Conservation (phyloP, 371 early-diverging fungal genomes). For the Mucor lusitanicus region DNA sequence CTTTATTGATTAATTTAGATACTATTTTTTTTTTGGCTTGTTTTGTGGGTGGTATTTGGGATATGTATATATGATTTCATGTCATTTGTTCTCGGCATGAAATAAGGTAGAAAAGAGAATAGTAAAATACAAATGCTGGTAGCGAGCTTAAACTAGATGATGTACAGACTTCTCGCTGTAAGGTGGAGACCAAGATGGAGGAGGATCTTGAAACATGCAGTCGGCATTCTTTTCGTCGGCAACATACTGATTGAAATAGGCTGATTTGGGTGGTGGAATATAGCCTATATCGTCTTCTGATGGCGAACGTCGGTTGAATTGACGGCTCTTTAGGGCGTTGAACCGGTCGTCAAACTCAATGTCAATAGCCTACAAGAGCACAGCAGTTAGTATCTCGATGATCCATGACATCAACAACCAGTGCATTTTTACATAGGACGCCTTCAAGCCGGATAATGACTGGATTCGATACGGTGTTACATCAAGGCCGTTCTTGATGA, state of each 20-base stretch:
- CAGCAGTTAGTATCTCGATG: neutral
- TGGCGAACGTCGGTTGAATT: slow-evolving; percentile 17
- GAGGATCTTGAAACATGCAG: slow-evolving; percentile 17
- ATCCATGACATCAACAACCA: neutral
- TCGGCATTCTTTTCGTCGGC: slow-evolving; percentile 9
- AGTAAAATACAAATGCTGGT: neutral
- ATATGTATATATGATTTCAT: neutral
- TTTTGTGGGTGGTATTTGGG: neutral
- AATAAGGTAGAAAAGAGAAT: neutral
- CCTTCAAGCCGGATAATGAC: slow-evolving; percentile 6
- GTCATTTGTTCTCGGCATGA: neutral
- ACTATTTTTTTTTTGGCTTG: neutral
- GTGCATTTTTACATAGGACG: slow-evolving; percentile 17
- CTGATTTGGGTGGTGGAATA: slow-evolving; percentile 14
- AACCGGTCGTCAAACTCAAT: slow-evolving; percentile 45
- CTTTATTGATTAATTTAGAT: slow-evolving; percentile 5
- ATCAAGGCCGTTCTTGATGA: slow-evolving; percentile 31
- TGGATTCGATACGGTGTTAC: slow-evolving; percentile 5
- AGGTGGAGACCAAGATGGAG: slow-evolving; percentile 18
- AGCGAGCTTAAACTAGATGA: neutral
- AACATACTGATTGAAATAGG: slow-evolving; percentile 4
- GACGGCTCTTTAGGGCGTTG: slow-evolving; percentile 30
- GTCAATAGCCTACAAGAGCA: slow-evolving; percentile 24
- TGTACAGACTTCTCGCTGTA: slow-evolving; percentile 8
- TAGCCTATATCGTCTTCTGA: slow-evolving; percentile 12